A percentile compares a stretch with the other conserved stretches of the same genome.
Evolutionary conservation across 495 filamentous ascomycete species (phyloP).

Genomic region (Neurospora sp.): DNA sequence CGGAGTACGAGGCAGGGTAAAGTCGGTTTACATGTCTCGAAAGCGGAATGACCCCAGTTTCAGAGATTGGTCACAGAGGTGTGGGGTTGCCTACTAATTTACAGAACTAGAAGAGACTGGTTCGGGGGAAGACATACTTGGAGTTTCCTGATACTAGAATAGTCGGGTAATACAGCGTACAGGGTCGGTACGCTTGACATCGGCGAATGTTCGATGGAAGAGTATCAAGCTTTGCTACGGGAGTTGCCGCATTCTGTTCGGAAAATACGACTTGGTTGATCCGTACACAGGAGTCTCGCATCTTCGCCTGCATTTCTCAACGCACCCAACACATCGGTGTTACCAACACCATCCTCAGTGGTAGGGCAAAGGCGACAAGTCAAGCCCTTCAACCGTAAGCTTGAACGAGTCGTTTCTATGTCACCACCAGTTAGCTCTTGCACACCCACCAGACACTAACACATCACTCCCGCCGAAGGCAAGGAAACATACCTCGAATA

Average conservation of each 20-base stretch:
- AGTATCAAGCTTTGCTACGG: background rate
- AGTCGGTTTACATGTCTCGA: background rate
- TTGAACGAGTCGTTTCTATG: constrained; percentile 67
- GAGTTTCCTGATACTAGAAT: background rate
- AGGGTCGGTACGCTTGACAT: background rate
- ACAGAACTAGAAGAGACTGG: background rate
- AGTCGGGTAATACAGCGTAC: background rate
- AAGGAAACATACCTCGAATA: constrained; percentile 47
- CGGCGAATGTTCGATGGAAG: background rate
- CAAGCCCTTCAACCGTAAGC: constrained; percentile 60
- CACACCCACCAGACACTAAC: background rate
- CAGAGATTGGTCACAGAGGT: background rate
- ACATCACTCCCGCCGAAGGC: background rate
- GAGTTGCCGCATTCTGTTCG: background rate
- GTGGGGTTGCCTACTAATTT: background rate
- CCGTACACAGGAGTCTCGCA: background rate
- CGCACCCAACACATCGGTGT: background rate
- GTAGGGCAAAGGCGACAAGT: constrained; percentile 65
- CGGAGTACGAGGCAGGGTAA: background rate
- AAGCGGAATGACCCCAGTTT: background rate
- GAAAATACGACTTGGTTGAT: background rate
- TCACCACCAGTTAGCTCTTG: background rate
- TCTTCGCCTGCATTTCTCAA: background rate
- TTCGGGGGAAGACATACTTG: background rate
- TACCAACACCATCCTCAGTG: background rate